A percentile compares a stretch with the other conserved stretches of the same genome.
phyloP scores from a whole-genome alignment of 2,329 filamentous ascomycete genomes.

The Didymella segeticola region DNA sequence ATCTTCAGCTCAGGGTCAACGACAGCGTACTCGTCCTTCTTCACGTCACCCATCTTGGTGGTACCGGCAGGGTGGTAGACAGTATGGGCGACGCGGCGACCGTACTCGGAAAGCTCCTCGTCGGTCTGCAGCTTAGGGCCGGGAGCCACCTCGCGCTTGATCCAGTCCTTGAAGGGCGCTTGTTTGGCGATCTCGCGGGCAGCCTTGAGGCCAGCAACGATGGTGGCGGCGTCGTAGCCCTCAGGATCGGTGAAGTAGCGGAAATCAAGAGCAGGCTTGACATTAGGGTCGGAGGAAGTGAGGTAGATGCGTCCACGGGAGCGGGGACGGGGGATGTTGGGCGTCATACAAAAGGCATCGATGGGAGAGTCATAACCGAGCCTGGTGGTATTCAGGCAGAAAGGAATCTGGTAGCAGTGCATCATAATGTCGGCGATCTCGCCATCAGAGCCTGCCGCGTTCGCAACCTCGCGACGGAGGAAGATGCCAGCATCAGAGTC shows the following conservation, averaged over 20 bases:
- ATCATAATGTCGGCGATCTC: constrained; percentile 89
- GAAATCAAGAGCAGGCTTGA: constrained; percentile 87
- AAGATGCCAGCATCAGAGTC: constrained; percentile 90
- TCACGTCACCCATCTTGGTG: constrained; percentile 84
- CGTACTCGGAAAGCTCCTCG: constrained; percentile 82
- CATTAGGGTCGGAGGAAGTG: constrained; percentile 73
- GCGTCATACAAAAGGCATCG: constrained; percentile 91
- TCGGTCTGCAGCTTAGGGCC: constrained; percentile 76
- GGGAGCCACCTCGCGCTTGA: constrained; percentile 81
- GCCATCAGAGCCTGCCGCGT: constrained; percentile 73
- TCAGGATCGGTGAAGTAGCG: constrained; percentile 87
- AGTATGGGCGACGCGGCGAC: constrained; percentile 80
- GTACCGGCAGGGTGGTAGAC: constrained; percentile 91
- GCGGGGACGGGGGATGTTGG: constrained; percentile 84
- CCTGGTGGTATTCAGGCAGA: constrained; percentile 82
- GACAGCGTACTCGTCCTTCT: constrained; percentile 73
- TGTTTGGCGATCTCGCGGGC: constrained; percentile 79
- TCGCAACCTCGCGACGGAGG: constrained; percentile 75
- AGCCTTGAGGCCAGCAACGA: constrained; percentile 77
- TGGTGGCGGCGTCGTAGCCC: constrained; percentile 82
- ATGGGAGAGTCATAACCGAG: constrained; percentile 75
- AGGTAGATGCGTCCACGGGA: constrained; percentile 80
- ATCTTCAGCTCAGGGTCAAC: constrained; percentile 79
- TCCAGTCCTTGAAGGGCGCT: constrained; percentile 80
- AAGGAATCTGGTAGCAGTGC: constrained; percentile 96